Evolutionary conservation across 2,329 filamentous ascomycete genomes (phyloP), one percentile per base, ranked within the genome.

Genomic region (Tolypocladium paradoxum): DNA sequence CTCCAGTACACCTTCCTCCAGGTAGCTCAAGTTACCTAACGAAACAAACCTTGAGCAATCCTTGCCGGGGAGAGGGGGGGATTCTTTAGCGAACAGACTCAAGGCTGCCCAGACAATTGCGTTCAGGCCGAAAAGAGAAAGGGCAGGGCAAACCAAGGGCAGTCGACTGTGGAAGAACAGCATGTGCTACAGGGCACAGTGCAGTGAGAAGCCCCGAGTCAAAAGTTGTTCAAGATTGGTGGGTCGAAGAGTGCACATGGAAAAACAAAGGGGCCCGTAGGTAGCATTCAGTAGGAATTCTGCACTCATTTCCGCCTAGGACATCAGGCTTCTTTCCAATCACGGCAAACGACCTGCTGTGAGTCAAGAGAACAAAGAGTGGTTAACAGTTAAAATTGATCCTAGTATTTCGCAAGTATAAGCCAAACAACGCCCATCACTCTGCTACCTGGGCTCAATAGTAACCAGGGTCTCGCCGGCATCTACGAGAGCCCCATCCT

Each of bases 401-500:
- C n/a, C 36, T 9, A 9, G 36, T 9, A 8, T 20, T 20, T 40
- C 33, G 33, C 33, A 24, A 24, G 20, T 40, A 24, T 2, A 40
- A 24, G 8, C 36, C 33, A 12, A 38, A 38, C 9, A 20, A 20
- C n/a, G n/a, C n/a, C 2, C 18, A 7, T 20, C n/a, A 20, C 11
- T 47, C 18, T 4, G 18, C 24, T 9, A 7, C 20, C 43, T 47
- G 11, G 18, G 43, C 43, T 47, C 43, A 18, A 47, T 33, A 4
- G 6, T 31, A 6, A 47, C n/a, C 9, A 47, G 27, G 18, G 43
- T 48, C 34, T 54, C 37, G 14, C 52, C 52, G n/a, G 48, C 61
- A 50, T 63, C 63, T 22, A 69, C 58, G 38, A 69, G 53, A 27
- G 64, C 62, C 0, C 67, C 66, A 31, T 60, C 59, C 27, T 51